Conservation (phyloP, 1,284 basidiomycete genomes). For the Moesziomyces parantarcticus region DNA sequence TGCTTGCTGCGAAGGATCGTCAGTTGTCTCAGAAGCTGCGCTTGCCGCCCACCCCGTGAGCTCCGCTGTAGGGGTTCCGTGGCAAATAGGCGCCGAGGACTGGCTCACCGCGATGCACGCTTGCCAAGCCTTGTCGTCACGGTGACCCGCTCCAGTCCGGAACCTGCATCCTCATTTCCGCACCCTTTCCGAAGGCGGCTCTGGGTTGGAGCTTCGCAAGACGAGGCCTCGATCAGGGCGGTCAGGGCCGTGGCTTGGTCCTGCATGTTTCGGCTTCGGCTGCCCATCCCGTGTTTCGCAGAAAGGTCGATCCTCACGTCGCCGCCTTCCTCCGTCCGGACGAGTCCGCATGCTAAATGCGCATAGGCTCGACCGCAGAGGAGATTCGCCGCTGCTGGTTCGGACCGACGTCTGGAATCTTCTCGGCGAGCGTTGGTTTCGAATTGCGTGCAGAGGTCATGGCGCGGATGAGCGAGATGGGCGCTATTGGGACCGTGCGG, state of each 20-base stretch:
- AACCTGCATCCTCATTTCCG: no score
- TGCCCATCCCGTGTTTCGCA: not conserved
- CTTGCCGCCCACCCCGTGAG: no score
- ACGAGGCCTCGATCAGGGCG: no score
- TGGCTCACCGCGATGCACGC: not conserved
- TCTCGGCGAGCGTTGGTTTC: not conserved
- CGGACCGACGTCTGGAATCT: not conserved
- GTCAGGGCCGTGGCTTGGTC: no score
- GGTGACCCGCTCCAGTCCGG: not conserved
- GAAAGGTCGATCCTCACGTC: not conserved
- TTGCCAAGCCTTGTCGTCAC: constrained; percentile 9
- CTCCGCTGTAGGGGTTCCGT: no score
- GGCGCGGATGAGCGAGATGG: not conserved
- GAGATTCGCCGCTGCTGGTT: not conserved
- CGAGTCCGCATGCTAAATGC: not conserved
- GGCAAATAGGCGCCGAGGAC: no score
- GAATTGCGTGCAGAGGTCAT: no score
- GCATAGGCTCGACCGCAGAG: not conserved
- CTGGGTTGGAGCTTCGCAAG: not conserved
- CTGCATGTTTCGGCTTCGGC: not conserved
- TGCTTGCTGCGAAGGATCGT: no score
- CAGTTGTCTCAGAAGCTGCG: no score
- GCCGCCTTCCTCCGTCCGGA: not conserved
- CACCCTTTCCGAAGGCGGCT: not conserved
- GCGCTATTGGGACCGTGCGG: not conserved